These are phyloP conservation scores for Schizophyllum commune DNA, from an alignment of 1,284 basidiomycete species.

Conservation along the genomic window DNA sequence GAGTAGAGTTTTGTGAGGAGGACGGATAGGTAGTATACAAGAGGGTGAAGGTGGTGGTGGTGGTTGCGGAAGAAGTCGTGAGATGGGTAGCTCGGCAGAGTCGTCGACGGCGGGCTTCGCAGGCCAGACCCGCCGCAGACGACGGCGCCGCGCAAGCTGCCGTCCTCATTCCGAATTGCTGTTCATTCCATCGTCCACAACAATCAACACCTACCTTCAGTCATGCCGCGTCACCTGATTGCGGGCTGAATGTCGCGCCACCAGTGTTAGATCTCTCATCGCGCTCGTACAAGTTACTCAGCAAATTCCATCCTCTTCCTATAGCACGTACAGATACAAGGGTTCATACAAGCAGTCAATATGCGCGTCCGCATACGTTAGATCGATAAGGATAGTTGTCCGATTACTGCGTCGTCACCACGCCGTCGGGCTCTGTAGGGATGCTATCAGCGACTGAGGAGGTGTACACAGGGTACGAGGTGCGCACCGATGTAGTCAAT, in stretches of 20 bases:
- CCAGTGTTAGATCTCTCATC: neutral
- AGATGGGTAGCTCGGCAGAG: neutral
- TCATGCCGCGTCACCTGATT: neutral
- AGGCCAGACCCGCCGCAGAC: neutral
- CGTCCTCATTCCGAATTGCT: no score
- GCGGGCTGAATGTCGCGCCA: no score
- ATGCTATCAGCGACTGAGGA: neutral
- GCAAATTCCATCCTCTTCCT: neutral
- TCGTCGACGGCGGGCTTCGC: neutral
- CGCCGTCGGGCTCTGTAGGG: neutral
- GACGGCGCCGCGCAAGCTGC: neutral
- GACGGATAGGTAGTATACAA: neutral
- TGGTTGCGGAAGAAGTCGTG: neutral
- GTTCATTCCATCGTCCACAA: no score
- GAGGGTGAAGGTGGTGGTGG: neutral
- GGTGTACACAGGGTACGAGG: neutral
- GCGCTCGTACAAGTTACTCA: neutral
- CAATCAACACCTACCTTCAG: neutral
- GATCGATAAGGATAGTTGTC: neutral
- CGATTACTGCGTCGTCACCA: neutral
- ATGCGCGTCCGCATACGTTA: neutral
- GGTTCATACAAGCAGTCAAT: neutral
- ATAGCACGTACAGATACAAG: neutral
- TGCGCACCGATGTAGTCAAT: neutral
- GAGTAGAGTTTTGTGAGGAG: neutral